Base-by-base conservation (phyloP, 192 early-diverging fungal genomes). In the Coemansia umbellata region DNA sequence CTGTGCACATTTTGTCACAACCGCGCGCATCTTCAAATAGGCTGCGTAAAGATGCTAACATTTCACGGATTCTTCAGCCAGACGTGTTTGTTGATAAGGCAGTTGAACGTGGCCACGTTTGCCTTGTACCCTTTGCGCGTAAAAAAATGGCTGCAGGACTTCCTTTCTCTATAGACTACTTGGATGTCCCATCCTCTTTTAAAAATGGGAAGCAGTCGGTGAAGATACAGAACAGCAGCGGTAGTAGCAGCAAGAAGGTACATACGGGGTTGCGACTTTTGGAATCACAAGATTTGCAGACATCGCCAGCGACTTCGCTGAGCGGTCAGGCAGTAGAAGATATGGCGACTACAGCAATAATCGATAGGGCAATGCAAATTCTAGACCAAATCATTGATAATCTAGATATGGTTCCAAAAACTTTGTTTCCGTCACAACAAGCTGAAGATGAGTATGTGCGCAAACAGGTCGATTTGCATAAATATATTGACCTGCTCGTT, bases 401-500 rank as follows among this genome's bases (percentile, higher is more conserved):
- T 30, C 32, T 68, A 31, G 65, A 75, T 31, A 56, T 63, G 56
- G 56, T 60, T 4, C 72, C 72, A 18, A 55, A 55, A 24, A 57
- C 61, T 36, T 48, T 58, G 53, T 75, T 75, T 40, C 9, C 57
- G 19, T 64, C 72, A 14, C 37, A 47, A 8, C 47, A 51, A 8
- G 67, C 62, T 15, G 74, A 77, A 42, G 61, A 70, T 40, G 74
- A 62, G 19, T 77, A 70, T 31, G 74, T 77, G 62, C 74, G 74
- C 26, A 55, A 63, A 8, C 74, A 77, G 44, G 74, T 77, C 1
- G 74, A 81, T 8, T 65, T 94, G 50, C 81, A 83, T 19, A 74
- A 85, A 14, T 90, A 92, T 55, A 78, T 97, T 7, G 83, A 83
- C 7, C 78, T 79, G 28, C 77, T 87, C 3, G 83, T 95, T 14